phyloP scores from a whole-genome alignment of 257 asterid species.

The Orobanche coerulescens region DNA sequence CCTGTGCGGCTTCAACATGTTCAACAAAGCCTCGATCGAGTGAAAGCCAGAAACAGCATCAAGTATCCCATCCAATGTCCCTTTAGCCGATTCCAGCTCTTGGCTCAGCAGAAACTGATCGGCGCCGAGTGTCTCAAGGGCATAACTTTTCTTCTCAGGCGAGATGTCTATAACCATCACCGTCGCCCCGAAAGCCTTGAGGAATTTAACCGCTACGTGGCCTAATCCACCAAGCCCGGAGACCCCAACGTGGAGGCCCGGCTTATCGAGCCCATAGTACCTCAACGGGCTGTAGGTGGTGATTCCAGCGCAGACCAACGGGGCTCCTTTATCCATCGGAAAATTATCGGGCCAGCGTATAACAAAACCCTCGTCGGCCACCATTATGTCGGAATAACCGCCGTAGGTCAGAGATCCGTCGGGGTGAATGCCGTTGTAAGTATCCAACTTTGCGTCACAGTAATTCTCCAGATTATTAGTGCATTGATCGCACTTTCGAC shows the following conservation, averaged over 20 bases:
- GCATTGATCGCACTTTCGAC: background rate
- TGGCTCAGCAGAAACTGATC: background rate
- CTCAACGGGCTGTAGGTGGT: background rate
- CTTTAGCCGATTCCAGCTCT: background rate
- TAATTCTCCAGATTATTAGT: background rate
- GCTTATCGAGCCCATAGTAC: constrained; percentile 11
- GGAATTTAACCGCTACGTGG: too few species aligned
- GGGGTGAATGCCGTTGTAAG: background rate
- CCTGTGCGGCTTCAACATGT: constrained; percentile 6
- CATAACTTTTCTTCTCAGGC: background rate
- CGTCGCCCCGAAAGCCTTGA: too few species aligned
- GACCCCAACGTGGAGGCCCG: too few species aligned
- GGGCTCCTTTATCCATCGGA: constrained; percentile 8
- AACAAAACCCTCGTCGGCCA: constrained; percentile 9
- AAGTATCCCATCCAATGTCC: background rate
- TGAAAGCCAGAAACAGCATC: constrained; percentile 1
- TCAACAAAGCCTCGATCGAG: background rate
- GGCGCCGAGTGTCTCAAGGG: background rate
- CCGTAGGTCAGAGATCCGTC: constrained; percentile 10
- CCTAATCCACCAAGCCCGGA: too few species aligned
- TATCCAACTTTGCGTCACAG: too few species aligned
- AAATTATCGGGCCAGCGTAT: constrained; percentile 14
- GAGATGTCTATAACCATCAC: too few species aligned
- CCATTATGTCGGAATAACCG: constrained; percentile 14
- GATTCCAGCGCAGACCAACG: constrained; percentile 13